Conservation (phyloP, 352 stramenopile genomes). For the Thalassiosira tumida region DNA sequence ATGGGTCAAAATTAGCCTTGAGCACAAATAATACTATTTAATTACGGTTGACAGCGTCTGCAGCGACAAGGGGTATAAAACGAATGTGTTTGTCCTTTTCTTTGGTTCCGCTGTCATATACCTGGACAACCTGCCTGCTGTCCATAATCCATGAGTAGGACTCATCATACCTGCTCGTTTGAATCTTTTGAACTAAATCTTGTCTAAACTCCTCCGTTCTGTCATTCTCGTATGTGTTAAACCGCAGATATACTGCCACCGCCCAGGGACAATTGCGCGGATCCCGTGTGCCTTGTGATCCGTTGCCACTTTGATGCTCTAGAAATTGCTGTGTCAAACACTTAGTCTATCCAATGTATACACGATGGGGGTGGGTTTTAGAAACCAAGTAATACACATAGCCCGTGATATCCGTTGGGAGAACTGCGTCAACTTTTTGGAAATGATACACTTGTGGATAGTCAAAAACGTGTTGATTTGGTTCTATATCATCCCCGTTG, state of each 20-base stretch:
- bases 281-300: conserved; percentile 18
- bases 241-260: conserved; percentile 40
- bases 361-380: background rate
- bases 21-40: no score
- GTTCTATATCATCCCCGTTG: background rate
- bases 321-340: conserved; percentile 3
- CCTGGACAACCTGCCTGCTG: no score
- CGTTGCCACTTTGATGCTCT: conserved; percentile 33
- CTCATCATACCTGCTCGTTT: no score
- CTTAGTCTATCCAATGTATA: conserved; percentile 56
- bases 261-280: conserved; percentile 9
- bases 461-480: conserved; percentile 8
- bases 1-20: no score
- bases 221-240: conserved; percentile 25
- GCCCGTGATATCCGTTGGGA: conserved; percentile 16
- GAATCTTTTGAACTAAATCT: background rate
- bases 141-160: no score
- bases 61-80: no score
- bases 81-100: no score
- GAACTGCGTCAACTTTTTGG: background rate
- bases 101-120: no score
- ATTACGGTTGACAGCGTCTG: no score
- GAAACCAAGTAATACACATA: conserved; percentile 57
- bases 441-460: conserved; percentile 53
- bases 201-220: background rate